Base-by-base conservation (phyloP, 805 yeast genomes). In the Candida stauntonica region DNA sequence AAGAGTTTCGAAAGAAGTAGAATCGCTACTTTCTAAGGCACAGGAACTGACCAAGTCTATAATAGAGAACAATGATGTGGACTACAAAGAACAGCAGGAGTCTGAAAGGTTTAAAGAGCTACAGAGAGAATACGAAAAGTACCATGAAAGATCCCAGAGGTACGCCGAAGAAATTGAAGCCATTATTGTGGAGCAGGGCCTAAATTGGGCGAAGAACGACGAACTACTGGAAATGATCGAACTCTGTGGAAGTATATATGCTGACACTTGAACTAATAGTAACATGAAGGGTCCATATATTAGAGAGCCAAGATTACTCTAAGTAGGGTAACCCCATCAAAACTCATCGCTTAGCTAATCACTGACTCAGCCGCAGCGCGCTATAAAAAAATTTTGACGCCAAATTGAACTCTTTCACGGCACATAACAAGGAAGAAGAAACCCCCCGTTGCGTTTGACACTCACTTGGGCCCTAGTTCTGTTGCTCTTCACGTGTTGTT, bases 121-220 rank as follows among this genome's bases (percentile, higher is more conserved):
- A 17, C 19, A 28, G 18, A 17, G 20, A 3, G 35, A 43, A n/a
- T 23, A 44, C 12, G 26, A 33, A 17, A 21, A 17, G 7, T 37
- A 42, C 7, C 39, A 36, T n/a, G 27, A 17, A 7, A 40, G 36
- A n/a, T 40, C 45, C 1, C 27, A 24, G 17, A 15, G 21, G 14
- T 23, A 39, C 7, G 41, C 50, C 1, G 52, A 49, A 9, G 39
- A 48, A 15, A 59, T 64, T 7, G 49, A 55, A 7, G 54, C 58
- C 17, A 39, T 63, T 19, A 50, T 67, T 0, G 55, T 67, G 1
- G 57, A 67, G 11, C 44, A 59, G 24, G 62, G 67, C 3, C 41
- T 60, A 2, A 52, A 67, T 39, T 53, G 69, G 56, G 42, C 45
- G 9, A 37, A 50, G 1, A 66, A 66, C 39, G 55, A 54, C 5